These are phyloP conservation scores for Curvularia hawaiiensis DNA, from an alignment of 2,329 filamentous ascomycete species.

Conservation along the genomic window DNA sequence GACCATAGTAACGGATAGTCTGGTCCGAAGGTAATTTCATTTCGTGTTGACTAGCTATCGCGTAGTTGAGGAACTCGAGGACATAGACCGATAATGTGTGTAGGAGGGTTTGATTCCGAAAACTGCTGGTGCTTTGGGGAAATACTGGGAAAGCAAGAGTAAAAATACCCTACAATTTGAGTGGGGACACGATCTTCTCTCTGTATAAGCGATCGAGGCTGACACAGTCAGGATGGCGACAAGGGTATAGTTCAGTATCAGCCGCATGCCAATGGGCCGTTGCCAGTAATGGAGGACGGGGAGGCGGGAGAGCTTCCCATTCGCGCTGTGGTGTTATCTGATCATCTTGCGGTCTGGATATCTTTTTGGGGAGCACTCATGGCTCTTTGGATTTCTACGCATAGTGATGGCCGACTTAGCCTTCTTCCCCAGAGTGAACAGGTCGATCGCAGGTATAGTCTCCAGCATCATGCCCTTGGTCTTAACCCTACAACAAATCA, in stretches of 20 bases:
- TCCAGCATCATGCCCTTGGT: not conserved
- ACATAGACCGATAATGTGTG: not conserved
- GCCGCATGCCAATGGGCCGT: not conserved
- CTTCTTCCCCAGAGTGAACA: not conserved
- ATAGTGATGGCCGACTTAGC: not conserved
- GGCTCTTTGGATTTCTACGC: too few relatives aligned
- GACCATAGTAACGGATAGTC: not conserved
- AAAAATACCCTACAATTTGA: not conserved
- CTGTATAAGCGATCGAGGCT: not conserved
- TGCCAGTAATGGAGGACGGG: not conserved
- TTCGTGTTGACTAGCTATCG: not conserved
- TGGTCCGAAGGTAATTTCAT: not conserved
- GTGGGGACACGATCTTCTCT: not conserved
- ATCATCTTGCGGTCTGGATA: too few relatives aligned
- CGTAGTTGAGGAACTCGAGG: too few relatives aligned
- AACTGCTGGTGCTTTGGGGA: not conserved
- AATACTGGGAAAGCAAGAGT: not conserved
- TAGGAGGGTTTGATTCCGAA: not conserved
- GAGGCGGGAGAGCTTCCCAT: not conserved
- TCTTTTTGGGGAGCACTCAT: not conserved
- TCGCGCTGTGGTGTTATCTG: too few relatives aligned
- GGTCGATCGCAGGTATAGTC: not conserved
- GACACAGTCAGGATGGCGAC: too few relatives aligned
- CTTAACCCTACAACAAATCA: not conserved
- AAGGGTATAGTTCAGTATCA: not conserved